Evolutionary conservation across 2,329 filamentous ascomycete genomes (phyloP), one percentile per base, ranked within the genome.

Genomic region (Neonectria sp.): DNA sequence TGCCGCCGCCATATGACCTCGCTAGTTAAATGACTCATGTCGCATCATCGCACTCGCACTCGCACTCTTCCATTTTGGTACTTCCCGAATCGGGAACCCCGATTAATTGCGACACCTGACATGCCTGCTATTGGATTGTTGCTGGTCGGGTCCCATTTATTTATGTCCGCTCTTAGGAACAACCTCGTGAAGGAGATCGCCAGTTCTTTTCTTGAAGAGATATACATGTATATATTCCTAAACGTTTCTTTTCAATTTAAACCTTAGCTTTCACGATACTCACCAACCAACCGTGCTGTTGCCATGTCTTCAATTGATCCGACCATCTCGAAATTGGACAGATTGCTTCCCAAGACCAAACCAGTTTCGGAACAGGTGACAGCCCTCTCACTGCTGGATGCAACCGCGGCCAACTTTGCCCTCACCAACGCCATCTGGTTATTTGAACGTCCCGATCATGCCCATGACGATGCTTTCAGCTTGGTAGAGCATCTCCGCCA

Each of bases 371-470:
- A 52, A 11, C 48, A 21, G 27, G 48, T 29, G 15, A 52, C 48
- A 62, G 46, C 73, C 1, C 46, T 74, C 11, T 76, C 74, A 6
- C 62, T 76, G 2, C 59, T 76, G 2, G 74, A 76, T 31, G 64
- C 67, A 13, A 76, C 74, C 2, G 60, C 71, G 0, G 73, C 72
- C 61, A 67, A 71, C 29, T 76, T 76, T 27, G 67, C 73, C 17
- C 13, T 68, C 5, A 65, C 68, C 1, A 73, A 63, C 12, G 74
- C 74, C 8, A 61, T 75, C 21, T 76, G 74, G 74, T 55, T 76
- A 0, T 76, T 71, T 27, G 59, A 72, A 6, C 61, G 46, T 0
- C 67, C 71, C 3, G 43, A 15, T 0, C 8, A 49, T 11, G n/a
- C 35, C 4, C 9, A n/a, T 3, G 11, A 12, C 2, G 45, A 61